Percentiles rank a stretch among this genome's conserved stretches.
These are phyloP conservation scores for Linum trigynum DNA, from an alignment of 345 rosid species.

Conservation along the genomic window DNA sequence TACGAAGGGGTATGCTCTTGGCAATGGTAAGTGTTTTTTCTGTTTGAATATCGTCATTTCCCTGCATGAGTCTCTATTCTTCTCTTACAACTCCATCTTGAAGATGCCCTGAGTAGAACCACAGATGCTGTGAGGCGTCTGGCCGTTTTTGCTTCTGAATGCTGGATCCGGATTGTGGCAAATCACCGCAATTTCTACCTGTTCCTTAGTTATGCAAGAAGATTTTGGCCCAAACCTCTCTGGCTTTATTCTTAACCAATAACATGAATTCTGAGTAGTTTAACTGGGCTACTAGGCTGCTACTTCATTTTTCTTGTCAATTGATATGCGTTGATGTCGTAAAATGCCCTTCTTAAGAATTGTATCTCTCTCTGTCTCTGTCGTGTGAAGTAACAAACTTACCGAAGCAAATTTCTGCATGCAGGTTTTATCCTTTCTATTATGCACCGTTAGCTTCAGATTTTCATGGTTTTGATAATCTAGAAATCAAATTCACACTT, in stretches of 20 bases:
- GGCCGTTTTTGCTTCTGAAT: not conserved
- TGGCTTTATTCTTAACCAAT: too few species aligned
- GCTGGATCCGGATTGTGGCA: not conserved
- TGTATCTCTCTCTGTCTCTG: not conserved
- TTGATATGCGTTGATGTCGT: not conserved
- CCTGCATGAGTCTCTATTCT: not conserved
- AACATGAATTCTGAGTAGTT: not conserved
- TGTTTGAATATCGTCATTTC: not conserved
- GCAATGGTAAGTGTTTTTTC: constrained; percentile 13
- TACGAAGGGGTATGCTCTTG: constrained; percentile 20
- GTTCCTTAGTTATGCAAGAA: too few species aligned
- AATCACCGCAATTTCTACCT: too few species aligned
- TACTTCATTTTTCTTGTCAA: too few species aligned
- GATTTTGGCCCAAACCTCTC: too few species aligned
- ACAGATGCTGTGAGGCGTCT: not conserved
- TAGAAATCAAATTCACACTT: constrained; percentile 17
- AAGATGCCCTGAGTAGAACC: not conserved
- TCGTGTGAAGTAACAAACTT: not conserved
- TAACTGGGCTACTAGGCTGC: too few species aligned
- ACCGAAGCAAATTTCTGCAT: not conserved
- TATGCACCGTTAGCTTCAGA: constrained; percentile 37
- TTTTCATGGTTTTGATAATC: constrained; percentile 15
- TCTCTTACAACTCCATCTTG: not conserved
- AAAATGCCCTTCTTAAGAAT: not conserved
- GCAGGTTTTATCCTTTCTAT: constrained; percentile 33